These are phyloP conservation scores for Closterium sp. DNA, from an alignment of 139 green algal genomes.

Conservation along the genomic window DNA sequence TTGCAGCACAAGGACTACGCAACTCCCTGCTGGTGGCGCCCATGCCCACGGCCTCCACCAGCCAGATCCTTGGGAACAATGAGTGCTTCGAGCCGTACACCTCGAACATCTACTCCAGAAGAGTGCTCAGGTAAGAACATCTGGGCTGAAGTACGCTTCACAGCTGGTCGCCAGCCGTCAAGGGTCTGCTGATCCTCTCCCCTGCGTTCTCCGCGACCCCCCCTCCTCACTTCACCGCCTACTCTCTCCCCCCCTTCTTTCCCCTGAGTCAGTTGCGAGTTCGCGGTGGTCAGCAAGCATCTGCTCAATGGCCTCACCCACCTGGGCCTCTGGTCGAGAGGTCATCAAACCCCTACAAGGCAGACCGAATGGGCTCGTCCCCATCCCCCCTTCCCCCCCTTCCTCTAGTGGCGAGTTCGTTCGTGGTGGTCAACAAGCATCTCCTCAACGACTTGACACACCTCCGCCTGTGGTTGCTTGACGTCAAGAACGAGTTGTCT, in stretches of 20 bases:
- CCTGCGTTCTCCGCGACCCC: too few species aligned
- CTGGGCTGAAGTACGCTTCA: background rate
- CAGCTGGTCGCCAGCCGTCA: too few species aligned
- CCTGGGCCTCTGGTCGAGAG: constrained; percentile 88
- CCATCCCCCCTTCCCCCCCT: background rate
- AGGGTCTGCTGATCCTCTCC: too few species aligned
- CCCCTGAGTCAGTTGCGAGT: too few species aligned
- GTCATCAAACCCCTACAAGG: too few species aligned
- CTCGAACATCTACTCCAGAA: constrained; percentile 96
- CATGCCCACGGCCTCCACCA: constrained; percentile 96
- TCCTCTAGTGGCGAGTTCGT: constrained; percentile 74
- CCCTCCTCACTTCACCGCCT: too few species aligned
- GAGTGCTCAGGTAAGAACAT: constrained; percentile 74
- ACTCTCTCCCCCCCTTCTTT: too few species aligned
- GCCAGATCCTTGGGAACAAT: constrained; percentile 91
- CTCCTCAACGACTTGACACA: constrained; percentile 89
- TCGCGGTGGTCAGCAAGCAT: constrained; percentile 96
- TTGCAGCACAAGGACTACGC: constrained; percentile 81
- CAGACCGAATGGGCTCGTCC: too few species aligned
- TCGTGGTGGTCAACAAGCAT: constrained; percentile 96
- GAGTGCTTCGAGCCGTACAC: constrained; percentile 99
- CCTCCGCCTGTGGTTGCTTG: constrained; percentile 79
- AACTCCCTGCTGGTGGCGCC: constrained; percentile 97
- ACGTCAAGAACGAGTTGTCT: too few species aligned
- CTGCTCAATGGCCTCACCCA: constrained; percentile 87